Evolutionary conservation across 1,284 basidiomycete species (phyloP), one percentile per base, ranked within the genome.

Genomic region (Ceratobasidium theobromae): DNA sequence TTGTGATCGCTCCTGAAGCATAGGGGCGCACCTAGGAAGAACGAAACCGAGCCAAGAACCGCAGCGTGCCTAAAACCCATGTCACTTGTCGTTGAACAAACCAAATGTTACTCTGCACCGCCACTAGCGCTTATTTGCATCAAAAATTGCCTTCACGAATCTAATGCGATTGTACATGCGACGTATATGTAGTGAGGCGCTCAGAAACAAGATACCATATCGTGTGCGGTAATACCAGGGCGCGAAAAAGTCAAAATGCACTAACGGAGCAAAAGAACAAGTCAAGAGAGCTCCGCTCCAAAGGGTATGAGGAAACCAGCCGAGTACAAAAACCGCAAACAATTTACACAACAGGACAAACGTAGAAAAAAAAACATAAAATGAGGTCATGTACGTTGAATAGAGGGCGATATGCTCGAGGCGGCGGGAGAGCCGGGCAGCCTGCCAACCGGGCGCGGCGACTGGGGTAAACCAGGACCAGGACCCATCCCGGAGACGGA

Each of bases 21-120:
- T 55, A 1, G 16, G 12, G n/a, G 74, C 79, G 72, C 68, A 84
- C 86, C 89, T 41, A 95, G 81, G 72, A 94, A 89, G 79, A 96
- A 96, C 68, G 87, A 90, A 60, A 87, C 85, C 40, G 91, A 87
- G 54, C 86, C 85, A 49, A 95, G 83, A 23, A 95, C 86, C 16
- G 89, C 87, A 57, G 89, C 92, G 74, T 91, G 86, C 74, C 83
- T 84, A 81, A 94, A 95, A 52, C 88, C 88, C 93, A 95, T 95
- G 51, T 53, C 74, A 40, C 16, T 11, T 23, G 46, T 64, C 27
- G 52, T 52, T 25, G 67, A 40, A 43, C 45, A 52, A 28, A 53
- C 25, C 35, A 45, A 53, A 54, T 32, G 28, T 64, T 35, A 51
- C 52, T 32, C 41, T 16, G 43, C 60, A 41, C 57, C 14, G 45